Evolutionary conservation across 164 flowering plant genomes (phyloP), one percentile per base, ranked within the genome.

Genomic region (Tetrastigma voinierianum): DNA sequence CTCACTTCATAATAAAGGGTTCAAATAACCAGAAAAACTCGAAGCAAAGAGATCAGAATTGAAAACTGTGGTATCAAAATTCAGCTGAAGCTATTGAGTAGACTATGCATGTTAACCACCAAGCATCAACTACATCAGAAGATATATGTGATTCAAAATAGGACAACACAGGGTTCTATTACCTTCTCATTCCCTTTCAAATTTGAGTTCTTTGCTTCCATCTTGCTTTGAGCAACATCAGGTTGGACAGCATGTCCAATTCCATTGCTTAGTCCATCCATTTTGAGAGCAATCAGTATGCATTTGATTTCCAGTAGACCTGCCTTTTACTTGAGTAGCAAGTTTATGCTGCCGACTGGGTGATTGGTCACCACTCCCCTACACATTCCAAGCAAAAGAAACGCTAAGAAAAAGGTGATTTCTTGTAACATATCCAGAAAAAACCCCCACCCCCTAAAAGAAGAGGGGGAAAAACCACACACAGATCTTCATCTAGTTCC

Each of bases 351-450:
- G 84, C 68, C 81, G 80, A 55, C 58, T 84, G 43, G 86, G 80
- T 24, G 87, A 82, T 67, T 65, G 88, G 58, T 88, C 87, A 68
- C 76, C 76, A 71, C 65, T 73, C 13, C 82, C 93, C 97, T 88
- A 66, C 56, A 73, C 15, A 67, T 48, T 44, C 48, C 66, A 69
- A 57, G 59, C 65, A 17, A 65, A 19, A 64, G 40, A 32, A 32
- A 32, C 40, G 6, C 40, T 32, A 32, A 32, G 40, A 32, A 32
- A 32, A 32, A 32, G 7, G 40, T 32, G 40, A 4, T 4, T 32
- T 4, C 40, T 32, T 32, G 40, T 7, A 32, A 32, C 3, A 32
- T 32, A 32, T 32, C 40, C 40, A 32, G 40, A 32, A 32, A 4
- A 32, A 32, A 32, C 6, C 7, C 40, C 40, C 40, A 32, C 40